These are phyloP conservation scores for Penicillium polonicum DNA, from an alignment of 2,329 filamentous ascomycete species.

Conservation along the genomic window DNA sequence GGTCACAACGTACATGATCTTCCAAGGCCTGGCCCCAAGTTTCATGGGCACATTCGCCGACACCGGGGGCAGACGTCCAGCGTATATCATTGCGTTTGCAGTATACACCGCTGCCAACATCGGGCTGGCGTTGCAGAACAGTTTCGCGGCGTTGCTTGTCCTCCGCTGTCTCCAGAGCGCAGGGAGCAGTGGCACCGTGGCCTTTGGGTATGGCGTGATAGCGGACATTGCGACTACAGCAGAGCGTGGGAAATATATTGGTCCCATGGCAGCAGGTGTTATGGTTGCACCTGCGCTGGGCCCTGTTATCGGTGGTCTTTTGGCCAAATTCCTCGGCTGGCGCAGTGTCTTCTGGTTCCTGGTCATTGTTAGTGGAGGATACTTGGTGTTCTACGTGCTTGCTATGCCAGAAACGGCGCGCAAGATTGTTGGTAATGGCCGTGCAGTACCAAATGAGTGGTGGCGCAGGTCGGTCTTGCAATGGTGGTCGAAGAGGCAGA, in stretches of 20 bases:
- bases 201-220: slow-evolving; percentile 33
- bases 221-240: slow-evolving; percentile 33
- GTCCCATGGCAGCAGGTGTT: slow-evolving; percentile 25
- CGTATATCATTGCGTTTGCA: slow-evolving; percentile 29
- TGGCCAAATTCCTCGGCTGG: slow-evolving; percentile 29
- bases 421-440: slow-evolving; percentile 31
- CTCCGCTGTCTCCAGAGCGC: slow-evolving; percentile 34
- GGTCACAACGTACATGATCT: slow-evolving; percentile 31
- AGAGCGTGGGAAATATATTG: slow-evolving; percentile 34
- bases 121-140: slow-evolving; percentile 33
- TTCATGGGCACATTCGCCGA: slow-evolving; percentile 35
- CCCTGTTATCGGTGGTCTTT: slow-evolving; percentile 32
- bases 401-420: slow-evolving; percentile 39
- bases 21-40: slow-evolving; percentile 32
- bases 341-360: slow-evolving; percentile 36
- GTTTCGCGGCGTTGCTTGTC: slow-evolving; percentile 29
- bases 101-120: slow-evolving; percentile 35
- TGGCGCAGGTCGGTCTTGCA: slow-evolving; percentile 25
- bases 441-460: slow-evolving; percentile 25
- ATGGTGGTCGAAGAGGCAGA: slow-evolving; percentile 10
- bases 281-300: slow-evolving; percentile 29
- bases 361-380: slow-evolving; percentile 24
- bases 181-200: slow-evolving; percentile 28
- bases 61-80: slow-evolving; percentile 30
- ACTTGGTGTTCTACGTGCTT: slow-evolving; percentile 16